A percentile compares a stretch with the other conserved stretches of the same genome.
Evolutionary conservation across 1,139 yeast genomes (phyloP).

Genomic region (Blastobotrys malaysiensis): DNA sequence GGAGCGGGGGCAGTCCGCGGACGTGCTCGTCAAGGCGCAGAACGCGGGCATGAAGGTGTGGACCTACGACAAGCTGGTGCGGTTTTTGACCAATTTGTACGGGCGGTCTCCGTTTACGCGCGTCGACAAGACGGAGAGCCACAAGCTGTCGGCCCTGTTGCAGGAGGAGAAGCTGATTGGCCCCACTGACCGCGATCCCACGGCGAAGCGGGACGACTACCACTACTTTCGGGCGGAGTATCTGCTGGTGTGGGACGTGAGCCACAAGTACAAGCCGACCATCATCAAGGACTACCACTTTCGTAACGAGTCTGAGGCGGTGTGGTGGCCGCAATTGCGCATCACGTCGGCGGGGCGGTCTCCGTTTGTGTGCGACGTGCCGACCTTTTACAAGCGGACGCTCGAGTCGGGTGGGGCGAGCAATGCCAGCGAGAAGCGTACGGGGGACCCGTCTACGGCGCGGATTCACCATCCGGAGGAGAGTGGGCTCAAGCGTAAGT

Average conservation of each 20-base stretch:
- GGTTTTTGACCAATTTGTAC: constrained; percentile 68
- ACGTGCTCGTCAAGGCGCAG: constrained; percentile 61
- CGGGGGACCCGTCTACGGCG: background rate
- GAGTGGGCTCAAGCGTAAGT: background rate
- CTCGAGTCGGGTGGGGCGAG: background rate
- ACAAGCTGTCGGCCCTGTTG: constrained; percentile 54
- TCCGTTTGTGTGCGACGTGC: constrained; percentile 55
- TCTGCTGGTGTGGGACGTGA: constrained; percentile 73
- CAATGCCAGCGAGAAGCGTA: background rate
- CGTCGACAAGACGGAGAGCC: constrained; percentile 4
- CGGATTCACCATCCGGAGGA: background rate
- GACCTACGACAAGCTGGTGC: constrained; percentile 78
- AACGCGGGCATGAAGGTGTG: constrained; percentile 69
- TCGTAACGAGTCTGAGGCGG: constrained; percentile 38
- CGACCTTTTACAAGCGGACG: background rate
- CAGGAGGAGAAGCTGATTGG: constrained; percentile 83
- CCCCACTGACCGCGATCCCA: constrained; percentile 84
- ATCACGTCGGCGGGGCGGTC: constrained; percentile 47
- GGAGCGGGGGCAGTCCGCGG: constrained; percentile 45
- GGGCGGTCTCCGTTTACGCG: constrained; percentile 6
- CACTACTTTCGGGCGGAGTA: constrained; percentile 75
- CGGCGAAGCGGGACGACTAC: constrained; percentile 76
- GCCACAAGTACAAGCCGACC: constrained; percentile 75
- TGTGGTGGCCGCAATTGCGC: constrained; percentile 47
- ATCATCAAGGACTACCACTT: constrained; percentile 74